phyloP scores from a whole-genome alignment of 306 rosid genomes.

The Fagus crenata region DNA sequence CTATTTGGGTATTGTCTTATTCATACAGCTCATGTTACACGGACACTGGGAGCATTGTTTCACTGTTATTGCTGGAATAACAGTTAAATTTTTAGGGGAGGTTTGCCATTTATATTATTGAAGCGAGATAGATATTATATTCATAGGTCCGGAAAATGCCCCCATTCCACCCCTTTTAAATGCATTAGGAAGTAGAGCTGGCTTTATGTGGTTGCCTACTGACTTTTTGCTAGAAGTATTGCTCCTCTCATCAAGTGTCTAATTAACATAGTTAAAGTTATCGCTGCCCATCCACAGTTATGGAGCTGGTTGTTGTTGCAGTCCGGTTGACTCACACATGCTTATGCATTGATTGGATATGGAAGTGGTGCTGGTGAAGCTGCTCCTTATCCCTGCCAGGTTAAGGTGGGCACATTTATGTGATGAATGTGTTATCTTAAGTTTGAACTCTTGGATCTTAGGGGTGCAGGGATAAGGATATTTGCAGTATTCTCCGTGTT shows the following conservation, averaged over 20 bases:
- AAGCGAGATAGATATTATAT: conserved; percentile 3
- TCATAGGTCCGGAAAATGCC: too few relatives aligned
- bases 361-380: conserved; percentile 79
- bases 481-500: conserved; percentile 62
- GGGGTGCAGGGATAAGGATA: conserved; percentile 89
- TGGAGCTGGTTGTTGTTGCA: conserved; percentile 87
- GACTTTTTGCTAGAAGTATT: conserved; percentile 39
- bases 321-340: conserved; percentile 96
- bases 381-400: conserved; percentile 99
- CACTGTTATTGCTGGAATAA: conserved; percentile 35
- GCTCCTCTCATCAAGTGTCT: conserved; percentile 39
- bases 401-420: conserved; percentile 98
- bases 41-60: conserved; percentile 41
- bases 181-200: conserved; percentile 22
- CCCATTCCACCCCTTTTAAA: background rate
- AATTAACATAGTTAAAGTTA: conserved; percentile 43
- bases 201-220: conserved; percentile 32
- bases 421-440: conserved; percentile 89
- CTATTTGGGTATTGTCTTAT: conserved; percentile 28
- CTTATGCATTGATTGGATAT: conserved; percentile 63
- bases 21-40: conserved; percentile 46
- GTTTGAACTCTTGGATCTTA: conserved; percentile 70
- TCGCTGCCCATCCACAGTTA: conserved; percentile 91
- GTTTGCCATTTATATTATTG: conserved; percentile 25
- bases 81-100: conserved; percentile 6